These are phyloP conservation scores for Barnettozyma hawaiiensis DNA, from an alignment of 1,139 yeast species.

Conservation along the genomic window DNA sequence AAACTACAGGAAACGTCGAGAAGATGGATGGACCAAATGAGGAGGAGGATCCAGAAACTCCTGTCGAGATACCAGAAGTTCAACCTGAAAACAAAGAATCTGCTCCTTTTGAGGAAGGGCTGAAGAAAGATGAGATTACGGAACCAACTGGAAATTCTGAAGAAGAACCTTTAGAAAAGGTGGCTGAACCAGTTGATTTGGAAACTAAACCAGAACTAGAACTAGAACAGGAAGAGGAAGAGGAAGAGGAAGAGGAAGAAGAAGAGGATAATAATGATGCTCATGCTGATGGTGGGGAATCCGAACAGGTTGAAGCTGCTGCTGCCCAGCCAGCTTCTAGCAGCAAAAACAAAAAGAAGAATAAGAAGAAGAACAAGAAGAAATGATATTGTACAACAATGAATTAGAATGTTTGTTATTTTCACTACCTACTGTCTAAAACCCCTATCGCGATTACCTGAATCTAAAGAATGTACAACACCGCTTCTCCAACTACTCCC, in stretches of 20 bases:
- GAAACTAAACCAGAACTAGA: not conserved
- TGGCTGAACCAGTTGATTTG: conserved; percentile 3
- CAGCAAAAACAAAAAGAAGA: not conserved
- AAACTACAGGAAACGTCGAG: not conserved
- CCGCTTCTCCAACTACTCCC: conserved; percentile 47
- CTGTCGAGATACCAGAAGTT: conserved; percentile 5
- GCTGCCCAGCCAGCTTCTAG: not conserved
- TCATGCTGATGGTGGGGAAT: conserved; percentile 1
- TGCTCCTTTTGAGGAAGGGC: not conserved
- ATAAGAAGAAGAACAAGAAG: conserved; percentile 15
- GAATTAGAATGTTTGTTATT: conserved; percentile 7
- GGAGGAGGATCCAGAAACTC: conserved; percentile 22
- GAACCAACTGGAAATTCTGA: conserved; percentile 1
- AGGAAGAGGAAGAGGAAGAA: conserved; percentile 4
- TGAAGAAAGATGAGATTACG: not conserved
- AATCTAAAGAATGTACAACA: conserved; percentile 2
- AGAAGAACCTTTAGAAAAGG: conserved; percentile 2
- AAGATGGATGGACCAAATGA: not conserved
- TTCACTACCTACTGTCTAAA: too few species aligned
- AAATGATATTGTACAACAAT: conserved; percentile 5
- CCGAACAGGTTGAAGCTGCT: not conserved
- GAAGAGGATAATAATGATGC: too few species aligned
- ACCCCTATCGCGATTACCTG: conserved; percentile 5
- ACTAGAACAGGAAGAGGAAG: conserved; percentile 4
- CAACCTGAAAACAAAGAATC: not conserved